phyloP scores from a whole-genome alignment of 441 rosid species.

The Pelargonium cotyledonis region DNA sequence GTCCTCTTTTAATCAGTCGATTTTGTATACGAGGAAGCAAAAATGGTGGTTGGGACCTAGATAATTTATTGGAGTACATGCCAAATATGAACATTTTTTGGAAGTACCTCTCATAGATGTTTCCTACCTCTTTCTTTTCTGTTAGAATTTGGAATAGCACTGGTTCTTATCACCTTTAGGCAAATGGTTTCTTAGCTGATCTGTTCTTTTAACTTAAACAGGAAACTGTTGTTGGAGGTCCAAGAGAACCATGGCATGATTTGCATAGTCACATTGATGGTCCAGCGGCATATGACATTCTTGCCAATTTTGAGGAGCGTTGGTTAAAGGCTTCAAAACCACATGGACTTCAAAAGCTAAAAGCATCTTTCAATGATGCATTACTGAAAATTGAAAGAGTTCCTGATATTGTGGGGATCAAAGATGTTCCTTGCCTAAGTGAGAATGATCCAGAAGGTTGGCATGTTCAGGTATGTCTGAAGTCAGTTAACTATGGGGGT shows the following conservation, averaged over 20 bases:
- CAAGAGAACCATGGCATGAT: constrained; percentile 98
- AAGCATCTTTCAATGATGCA: constrained; percentile 63
- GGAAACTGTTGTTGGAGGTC: constrained; percentile 59
- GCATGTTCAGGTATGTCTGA: constrained; percentile 81
- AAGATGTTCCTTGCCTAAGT: constrained; percentile 39
- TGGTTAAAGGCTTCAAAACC: constrained; percentile 86
- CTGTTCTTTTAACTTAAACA: constrained; percentile 13
- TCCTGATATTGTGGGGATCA: constrained; percentile 62
- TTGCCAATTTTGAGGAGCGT: constrained; percentile 88
- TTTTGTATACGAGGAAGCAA: neutral
- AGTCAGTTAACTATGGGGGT: neutral
- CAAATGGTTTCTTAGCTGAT: neutral
- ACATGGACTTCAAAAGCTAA: constrained; percentile 51
- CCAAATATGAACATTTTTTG: neutral
- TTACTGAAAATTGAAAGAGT: constrained; percentile 75
- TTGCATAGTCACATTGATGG: constrained; percentile 85
- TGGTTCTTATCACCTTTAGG: neutral
- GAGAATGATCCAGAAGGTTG: constrained; percentile 70
- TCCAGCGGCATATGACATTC: constrained; percentile 92
- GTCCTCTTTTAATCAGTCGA: neutral
- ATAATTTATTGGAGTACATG: neutral
- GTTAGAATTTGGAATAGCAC: neutral
- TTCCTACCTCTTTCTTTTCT: constrained; percentile 3
- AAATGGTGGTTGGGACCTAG: neutral
- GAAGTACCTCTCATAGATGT: neutral